Base-by-base conservation (phyloP, 192 early-diverging fungal genomes). In the Rhizophlyctis rosea region DNA sequence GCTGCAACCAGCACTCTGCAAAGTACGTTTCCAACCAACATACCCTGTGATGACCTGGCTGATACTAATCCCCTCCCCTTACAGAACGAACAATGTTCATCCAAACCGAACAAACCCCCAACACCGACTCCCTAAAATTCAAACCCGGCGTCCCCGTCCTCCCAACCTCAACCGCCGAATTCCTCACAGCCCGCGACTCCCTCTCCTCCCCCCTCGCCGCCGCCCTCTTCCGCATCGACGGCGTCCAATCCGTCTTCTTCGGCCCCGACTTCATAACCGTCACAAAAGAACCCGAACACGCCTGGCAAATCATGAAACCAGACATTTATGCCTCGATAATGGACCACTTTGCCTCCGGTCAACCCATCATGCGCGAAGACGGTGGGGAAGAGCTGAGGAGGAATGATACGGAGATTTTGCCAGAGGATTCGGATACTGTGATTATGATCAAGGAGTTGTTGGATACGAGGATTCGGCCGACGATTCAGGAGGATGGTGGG, bases 371-470 rank as follows among this genome's bases (percentile, higher is more conserved):
- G 39, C 71, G 70, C 13, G 76, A 79, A 25, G 62, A 34, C 9
- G 35, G 18, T 1, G 74, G 18, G 21, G 60, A 49, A 3, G 34
- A 59, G 25, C 63, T 73, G 4, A 9, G 52, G 7, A 25, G 67
- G 28, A 86, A 84, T 44, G 80, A 82, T 48, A 92, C 91, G 4
- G 75, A 76, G 49, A 89, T 93, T 39, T 61, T 74, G 5, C 82
- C 84, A 34, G 87, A 88, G 53, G 96, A 99, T 69, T 87, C 89
- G 11, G 96, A 99, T 60, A 85, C 82, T 23, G 96, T 99, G 3
- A 87, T 90, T 34, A 94, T 96, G 92, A 99, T 99, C 64, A 99
- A 99, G 66, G 97, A 99, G 75, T 69, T 99, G 50, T 81, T 99
- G 28, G 97, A 99, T 50, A 92, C 93, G 13, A 77, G 96, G 34